Evolutionary conservation across 1,139 yeast species (phyloP).

Genomic region (Hanseniaspora sp.): DNA sequence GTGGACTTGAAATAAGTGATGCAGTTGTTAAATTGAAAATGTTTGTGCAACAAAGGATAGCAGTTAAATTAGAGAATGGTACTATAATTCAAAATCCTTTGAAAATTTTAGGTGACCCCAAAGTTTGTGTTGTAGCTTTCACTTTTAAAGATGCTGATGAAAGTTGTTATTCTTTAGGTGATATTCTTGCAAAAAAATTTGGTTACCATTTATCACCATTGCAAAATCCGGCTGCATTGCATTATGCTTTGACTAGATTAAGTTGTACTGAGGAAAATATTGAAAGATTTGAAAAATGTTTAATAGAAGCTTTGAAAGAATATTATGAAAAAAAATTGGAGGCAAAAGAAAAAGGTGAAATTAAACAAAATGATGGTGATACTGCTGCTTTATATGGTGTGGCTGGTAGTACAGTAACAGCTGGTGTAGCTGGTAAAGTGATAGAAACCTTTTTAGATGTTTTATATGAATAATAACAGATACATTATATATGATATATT

Average conservation of each 20-base stretch:
- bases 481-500: too few species aligned
- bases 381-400: constrained; percentile 91
- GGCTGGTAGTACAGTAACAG: constrained; percentile 78
- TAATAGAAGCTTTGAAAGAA: constrained; percentile 45
- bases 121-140: constrained; percentile 71
- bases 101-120: constrained; percentile 71
- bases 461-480: constrained; percentile 38
- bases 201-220: constrained; percentile 90
- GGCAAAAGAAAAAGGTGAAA: constrained; percentile 13
- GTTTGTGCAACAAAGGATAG: constrained; percentile 37
- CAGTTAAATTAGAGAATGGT: not conserved
- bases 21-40: constrained; percentile 50
- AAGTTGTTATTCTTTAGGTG: constrained; percentile 62
- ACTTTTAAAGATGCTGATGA: constrained; percentile 32
- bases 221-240: constrained; percentile 84
- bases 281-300: constrained; percentile 18
- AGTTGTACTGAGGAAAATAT: constrained; percentile 47
- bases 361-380: constrained; percentile 30
- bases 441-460: constrained; percentile 74
- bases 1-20: constrained; percentile 55
- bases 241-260: constrained; percentile 72
- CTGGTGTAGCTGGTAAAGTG: constrained; percentile 71
- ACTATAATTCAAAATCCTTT: constrained; percentile 34
- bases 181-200: constrained; percentile 40
- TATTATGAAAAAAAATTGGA: constrained; percentile 33